These are phyloP conservation scores for Xylaria sp. DNA, from an alignment of 2,329 filamentous ascomycete species.

Conservation along the genomic window DNA sequence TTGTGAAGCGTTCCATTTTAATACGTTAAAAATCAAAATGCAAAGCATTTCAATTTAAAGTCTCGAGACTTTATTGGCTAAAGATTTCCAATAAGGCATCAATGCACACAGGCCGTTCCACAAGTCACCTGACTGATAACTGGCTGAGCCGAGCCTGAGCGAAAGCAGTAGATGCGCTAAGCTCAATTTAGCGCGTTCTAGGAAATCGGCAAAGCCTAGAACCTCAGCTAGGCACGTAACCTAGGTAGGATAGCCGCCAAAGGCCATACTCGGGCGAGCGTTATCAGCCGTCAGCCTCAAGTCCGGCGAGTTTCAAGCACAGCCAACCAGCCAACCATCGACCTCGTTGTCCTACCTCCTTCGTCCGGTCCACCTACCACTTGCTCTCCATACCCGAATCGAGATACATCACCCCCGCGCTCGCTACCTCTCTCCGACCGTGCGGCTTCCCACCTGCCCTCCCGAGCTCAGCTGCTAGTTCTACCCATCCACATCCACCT, in stretches of 20 bases:
- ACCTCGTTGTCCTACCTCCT: not conserved
- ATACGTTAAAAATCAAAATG: no score
- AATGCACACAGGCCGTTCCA: no score
- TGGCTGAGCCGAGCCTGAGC: not conserved
- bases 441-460: not conserved
- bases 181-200: no score
- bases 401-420: not conserved
- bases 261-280: constrained; percentile 17
- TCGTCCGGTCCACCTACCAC: not conserved
- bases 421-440: not conserved
- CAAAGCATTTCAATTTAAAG: no score
- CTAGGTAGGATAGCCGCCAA: constrained; percentile 8
- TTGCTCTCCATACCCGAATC: not conserved
- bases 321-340: not conserved
- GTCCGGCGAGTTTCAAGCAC: not conserved
- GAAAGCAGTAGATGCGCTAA: no score
- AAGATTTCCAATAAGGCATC: no score
- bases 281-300: constrained; percentile 22
- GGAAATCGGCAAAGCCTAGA: no score
- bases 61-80: no score
- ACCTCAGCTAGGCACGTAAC: not conserved
- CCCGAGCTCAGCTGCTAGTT: not conserved
- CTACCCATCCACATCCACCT: not conserved
- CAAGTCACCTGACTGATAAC: not conserved
- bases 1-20: no score